Conservation (phyloP, 768 basidiomycete species). For the Lactifluus hygrophoroides region DNA sequence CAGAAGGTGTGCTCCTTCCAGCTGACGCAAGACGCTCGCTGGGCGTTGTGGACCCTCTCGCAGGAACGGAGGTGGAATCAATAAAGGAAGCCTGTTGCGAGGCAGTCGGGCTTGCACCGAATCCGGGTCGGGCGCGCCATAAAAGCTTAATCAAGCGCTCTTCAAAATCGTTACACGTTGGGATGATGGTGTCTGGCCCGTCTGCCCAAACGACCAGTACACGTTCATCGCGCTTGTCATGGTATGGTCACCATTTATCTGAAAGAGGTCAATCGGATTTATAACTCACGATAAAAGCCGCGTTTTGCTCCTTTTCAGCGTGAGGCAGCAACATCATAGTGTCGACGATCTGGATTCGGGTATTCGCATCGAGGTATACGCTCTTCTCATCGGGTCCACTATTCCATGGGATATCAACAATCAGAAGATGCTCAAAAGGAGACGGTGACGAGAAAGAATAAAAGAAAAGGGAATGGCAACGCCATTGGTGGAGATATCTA, state of each 20-base stretch:
- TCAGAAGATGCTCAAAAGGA: background rate
- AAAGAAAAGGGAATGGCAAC: background rate
- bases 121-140: conserved; percentile 37
- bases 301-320: conserved; percentile 43
- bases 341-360: conserved; percentile 79
- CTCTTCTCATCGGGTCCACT: conserved; percentile 30
- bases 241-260: background rate
- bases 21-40: conserved; percentile 8
- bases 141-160: conserved; percentile 49
- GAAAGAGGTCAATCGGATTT: background rate
- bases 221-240: conserved; percentile 64
- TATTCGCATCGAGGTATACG: conserved; percentile 40
- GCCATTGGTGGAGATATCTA: background rate
- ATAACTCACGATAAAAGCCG: conserved; percentile 67
- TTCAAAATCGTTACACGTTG: conserved; percentile 44
- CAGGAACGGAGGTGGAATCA: conserved; percentile 34
- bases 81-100: conserved; percentile 25
- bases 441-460: background rate
- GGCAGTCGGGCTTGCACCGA: conserved; percentile 22
- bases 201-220: conserved; percentile 83
- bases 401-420: background rate
- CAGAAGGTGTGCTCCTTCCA: conserved; percentile 3
- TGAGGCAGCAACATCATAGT: conserved; percentile 68
- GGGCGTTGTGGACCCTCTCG: conserved; percentile 1
- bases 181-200: conserved; percentile 65